Percentiles rank a stretch among this genome's conserved stretches.
Evolutionary conservation across 1,139 yeast species (phyloP).

Genomic region (Casaregolazyma suthepensis): DNA sequence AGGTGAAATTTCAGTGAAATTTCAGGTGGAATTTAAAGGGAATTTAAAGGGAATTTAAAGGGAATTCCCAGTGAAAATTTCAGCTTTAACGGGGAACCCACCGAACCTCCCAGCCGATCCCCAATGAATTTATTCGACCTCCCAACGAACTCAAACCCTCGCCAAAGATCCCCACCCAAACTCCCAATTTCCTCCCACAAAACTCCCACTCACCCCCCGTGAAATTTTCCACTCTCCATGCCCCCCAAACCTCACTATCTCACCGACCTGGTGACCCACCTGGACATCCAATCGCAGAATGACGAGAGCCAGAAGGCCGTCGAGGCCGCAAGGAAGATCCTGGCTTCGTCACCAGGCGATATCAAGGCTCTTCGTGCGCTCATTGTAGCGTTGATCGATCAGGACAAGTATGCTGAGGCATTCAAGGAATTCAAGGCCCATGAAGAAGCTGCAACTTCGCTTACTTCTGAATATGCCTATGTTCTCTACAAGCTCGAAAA

Average conservation of each 20-base stretch:
- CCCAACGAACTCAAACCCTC: no score
- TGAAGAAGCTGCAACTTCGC: slow-evolving; percentile 11
- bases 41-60: no score
- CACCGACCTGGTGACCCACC: slow-evolving; percentile 37
- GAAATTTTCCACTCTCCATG: not conserved
- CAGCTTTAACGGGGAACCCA: not conserved
- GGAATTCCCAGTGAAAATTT: no score
- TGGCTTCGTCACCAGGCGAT: slow-evolving; percentile 43
- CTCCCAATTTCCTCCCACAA: no score
- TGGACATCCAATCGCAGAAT: slow-evolving; percentile 41
- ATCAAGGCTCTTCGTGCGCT: slow-evolving; percentile 52
- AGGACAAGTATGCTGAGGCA: slow-evolving; percentile 63
- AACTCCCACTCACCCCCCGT: not conserved
- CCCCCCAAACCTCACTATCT: slow-evolving; percentile 6
- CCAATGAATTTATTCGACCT: no score
- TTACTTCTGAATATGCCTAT: slow-evolving; percentile 54
- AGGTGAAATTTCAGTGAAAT: not conserved
- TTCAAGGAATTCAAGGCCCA: slow-evolving; percentile 32
- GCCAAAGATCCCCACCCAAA: no score
- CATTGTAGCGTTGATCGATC: slow-evolving; percentile 63
- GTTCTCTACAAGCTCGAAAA: slow-evolving; percentile 61
- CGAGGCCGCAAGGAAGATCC: slow-evolving; percentile 39
- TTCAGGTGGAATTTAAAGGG: no score
- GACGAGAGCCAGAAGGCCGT: slow-evolving; percentile 46
- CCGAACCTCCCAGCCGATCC: no score